These are phyloP conservation scores for Amaranthus cruentus DNA, from an alignment of 148 eudicot genomes.

Conservation along the genomic window DNA sequence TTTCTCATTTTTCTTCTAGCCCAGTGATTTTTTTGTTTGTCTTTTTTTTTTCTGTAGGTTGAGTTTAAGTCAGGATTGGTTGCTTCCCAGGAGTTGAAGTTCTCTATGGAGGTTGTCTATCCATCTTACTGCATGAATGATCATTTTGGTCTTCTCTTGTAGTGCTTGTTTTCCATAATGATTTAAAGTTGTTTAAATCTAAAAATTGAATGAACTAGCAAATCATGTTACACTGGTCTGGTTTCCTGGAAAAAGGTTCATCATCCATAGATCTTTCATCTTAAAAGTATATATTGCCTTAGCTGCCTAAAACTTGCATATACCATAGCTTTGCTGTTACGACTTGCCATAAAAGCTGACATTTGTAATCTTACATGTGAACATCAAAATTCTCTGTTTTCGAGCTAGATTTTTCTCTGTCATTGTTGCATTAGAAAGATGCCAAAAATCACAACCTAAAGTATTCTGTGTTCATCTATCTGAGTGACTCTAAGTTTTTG, in stretches of 20 bases:
- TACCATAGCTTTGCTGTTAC: no score
- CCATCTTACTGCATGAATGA: neutral
- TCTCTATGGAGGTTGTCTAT: conserved; percentile 56
- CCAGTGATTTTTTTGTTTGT: conserved; percentile 1
- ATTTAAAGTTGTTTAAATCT: neutral
- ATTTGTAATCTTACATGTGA: no score
- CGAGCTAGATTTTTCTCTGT: neutral
- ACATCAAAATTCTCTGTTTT: no score
- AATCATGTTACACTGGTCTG: no score
- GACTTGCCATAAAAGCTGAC: no score
- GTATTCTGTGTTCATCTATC: neutral
- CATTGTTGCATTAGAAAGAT: neutral
- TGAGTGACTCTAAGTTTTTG: neutral
- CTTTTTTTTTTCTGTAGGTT: conserved; percentile 43
- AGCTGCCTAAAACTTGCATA: no score
- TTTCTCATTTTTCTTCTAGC: neutral
- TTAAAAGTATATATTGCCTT: no score
- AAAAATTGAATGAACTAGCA: no score
- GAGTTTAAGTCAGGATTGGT: conserved; percentile 62
- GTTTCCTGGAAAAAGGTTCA: no score
- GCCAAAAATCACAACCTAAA: neutral
- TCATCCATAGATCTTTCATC: no score
- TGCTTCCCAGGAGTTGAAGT: conserved; percentile 54
- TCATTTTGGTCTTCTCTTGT: neutral
- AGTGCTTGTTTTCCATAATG: neutral